phyloP scores from a whole-genome alignment of 2,329 filamentous ascomycete genomes.

The Aspergillus hortae region DNA sequence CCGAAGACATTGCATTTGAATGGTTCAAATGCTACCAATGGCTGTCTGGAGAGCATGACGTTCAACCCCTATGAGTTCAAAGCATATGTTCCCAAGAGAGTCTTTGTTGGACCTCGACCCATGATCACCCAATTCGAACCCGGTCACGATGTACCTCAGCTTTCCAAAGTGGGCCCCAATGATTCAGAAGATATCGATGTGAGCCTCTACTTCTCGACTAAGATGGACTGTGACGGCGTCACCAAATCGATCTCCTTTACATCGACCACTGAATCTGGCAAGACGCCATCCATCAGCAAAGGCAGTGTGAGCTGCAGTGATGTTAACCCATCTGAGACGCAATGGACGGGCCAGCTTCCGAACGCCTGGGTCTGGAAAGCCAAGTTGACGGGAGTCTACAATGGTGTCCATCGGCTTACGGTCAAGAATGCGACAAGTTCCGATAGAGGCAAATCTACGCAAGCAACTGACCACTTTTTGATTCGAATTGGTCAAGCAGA shows the following conservation, averaged over 20 bases:
- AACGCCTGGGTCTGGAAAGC: constrained; percentile 53
- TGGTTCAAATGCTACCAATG: constrained; percentile 48
- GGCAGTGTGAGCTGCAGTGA: constrained; percentile 45
- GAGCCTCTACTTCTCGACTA: constrained; percentile 56
- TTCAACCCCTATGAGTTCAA: constrained; percentile 57
- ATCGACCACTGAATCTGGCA: constrained; percentile 51
- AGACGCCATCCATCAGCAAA: constrained; percentile 42
- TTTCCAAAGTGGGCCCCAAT: constrained; percentile 44
- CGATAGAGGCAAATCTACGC: constrained; percentile 44
- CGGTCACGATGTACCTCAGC: constrained; percentile 57
- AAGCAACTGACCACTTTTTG: constrained; percentile 58
- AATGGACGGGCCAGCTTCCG: constrained; percentile 51
- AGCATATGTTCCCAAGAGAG: constrained; percentile 54
- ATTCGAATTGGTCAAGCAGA: constrained; percentile 56
- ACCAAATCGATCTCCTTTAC: constrained; percentile 49
- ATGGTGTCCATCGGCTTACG: constrained; percentile 59
- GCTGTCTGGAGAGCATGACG: constrained; percentile 53
- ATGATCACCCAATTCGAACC: constrained; percentile 59
- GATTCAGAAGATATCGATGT: constrained; percentile 47
- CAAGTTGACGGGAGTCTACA: constrained; percentile 53
- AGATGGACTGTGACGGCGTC: constrained; percentile 60
- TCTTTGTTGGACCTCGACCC: constrained; percentile 51
- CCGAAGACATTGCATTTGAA: constrained; percentile 46
- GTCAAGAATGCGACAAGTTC: constrained; percentile 52
- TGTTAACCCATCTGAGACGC: constrained; percentile 30